These are phyloP conservation scores for Hippophae tibetana DNA, from an alignment of 306 rosid genomes.

Conservation along the genomic window DNA sequence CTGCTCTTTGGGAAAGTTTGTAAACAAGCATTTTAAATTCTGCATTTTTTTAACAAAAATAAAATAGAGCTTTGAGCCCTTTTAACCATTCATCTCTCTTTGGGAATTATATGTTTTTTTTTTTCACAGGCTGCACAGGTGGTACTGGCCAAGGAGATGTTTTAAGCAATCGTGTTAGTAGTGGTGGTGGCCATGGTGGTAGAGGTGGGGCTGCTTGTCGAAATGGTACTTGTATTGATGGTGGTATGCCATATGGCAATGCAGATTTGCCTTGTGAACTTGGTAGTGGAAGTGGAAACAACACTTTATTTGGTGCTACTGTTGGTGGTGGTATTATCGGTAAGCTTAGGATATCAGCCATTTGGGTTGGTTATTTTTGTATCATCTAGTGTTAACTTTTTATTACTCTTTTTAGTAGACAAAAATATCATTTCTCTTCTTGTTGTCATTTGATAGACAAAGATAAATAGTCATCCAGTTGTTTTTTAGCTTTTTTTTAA, in stretches of 20 bases:
- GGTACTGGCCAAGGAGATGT: conserved; percentile 71
- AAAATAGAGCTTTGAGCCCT: background rate
- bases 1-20: background rate
- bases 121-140: conserved; percentile 74
- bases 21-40: no score
- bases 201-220: conserved; percentile 71
- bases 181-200: conserved; percentile 99
- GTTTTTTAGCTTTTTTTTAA: background rate
- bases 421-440: background rate
- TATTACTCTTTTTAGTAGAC: background rate
- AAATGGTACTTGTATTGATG: conserved; percentile 38
- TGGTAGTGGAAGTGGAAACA: conserved; percentile 97
- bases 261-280: conserved; percentile 84
- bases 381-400: background rate
- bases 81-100: background rate
- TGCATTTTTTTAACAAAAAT: background rate
- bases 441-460: background rate
- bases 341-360: conserved; percentile 32
- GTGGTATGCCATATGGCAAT: conserved; percentile 82
- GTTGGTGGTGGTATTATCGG: conserved; percentile 96
- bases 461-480: background rate
- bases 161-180: conserved; percentile 53
- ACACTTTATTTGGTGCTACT: conserved; percentile 39
- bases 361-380: background rate
- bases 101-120: conserved; percentile 10